phyloP scores from a whole-genome alignment of 768 basidiomycete species.

The Pleurotus sapidus region DNA sequence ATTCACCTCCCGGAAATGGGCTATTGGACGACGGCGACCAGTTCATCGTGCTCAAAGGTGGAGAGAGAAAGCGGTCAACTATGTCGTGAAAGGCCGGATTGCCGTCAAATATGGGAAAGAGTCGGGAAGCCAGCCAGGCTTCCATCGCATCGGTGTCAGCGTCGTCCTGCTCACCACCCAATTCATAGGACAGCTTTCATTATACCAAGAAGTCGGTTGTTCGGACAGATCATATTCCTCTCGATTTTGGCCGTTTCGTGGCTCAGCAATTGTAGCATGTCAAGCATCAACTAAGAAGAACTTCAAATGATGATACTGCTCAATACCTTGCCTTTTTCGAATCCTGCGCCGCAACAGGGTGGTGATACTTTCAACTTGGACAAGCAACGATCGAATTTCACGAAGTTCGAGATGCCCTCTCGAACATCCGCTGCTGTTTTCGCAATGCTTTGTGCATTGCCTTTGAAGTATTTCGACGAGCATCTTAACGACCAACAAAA shows the following conservation, averaged over 20 bases:
- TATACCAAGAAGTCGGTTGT: constrained; percentile 27
- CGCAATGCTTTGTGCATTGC: no score
- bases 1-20: constrained; percentile 24
- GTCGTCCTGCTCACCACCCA: constrained; percentile 25
- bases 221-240: constrained; percentile 30
- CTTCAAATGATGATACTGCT: background rate
- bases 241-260: constrained; percentile 23
- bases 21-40: constrained; percentile 16
- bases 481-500: no score
- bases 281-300: constrained; percentile 8
- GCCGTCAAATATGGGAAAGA: constrained; percentile 13
- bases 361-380: no score
- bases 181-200: constrained; percentile 30
- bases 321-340: no score
- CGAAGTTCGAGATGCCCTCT: no score
- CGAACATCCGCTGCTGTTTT: no score
- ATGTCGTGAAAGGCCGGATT: constrained; percentile 23
- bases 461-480: no score
- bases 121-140: background rate
- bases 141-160: constrained; percentile 20
- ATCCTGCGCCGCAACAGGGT: no score
- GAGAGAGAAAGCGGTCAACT: constrained; percentile 18
- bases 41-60: constrained; percentile 21
- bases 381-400: no score
- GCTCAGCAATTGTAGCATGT: constrained; percentile 24